phyloP scores from a whole-genome alignment of 2,329 filamentous ascomycete genomes.

The Cytospora mali region DNA sequence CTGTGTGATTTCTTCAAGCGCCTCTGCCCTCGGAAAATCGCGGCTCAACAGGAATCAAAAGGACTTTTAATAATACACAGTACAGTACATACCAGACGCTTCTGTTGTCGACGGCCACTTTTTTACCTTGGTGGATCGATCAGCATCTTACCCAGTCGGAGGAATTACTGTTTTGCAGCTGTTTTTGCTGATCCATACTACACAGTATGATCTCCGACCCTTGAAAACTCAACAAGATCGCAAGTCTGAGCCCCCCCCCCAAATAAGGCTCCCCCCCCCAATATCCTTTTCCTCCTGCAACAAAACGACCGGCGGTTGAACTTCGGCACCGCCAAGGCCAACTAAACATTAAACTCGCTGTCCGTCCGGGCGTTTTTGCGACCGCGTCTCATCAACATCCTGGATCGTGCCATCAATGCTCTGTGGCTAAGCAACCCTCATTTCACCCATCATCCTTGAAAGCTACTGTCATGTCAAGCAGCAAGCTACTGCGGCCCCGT shows the following conservation, averaged over 20 bases:
- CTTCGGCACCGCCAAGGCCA: slow-evolving; percentile 14
- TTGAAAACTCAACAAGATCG: slow-evolving; percentile 7
- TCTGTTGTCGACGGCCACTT: background rate
- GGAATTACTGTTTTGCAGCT: slow-evolving; percentile 15
- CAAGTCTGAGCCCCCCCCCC: slow-evolving; percentile 1
- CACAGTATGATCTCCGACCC: slow-evolving; percentile 7
- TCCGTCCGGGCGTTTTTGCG: background rate
- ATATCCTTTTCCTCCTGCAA: too few relatives aligned
- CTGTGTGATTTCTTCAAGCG: background rate
- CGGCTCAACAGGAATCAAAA: background rate
- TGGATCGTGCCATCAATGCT: slow-evolving; percentile 1
- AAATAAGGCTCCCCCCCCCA: too few relatives aligned
- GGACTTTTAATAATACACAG: too few relatives aligned
- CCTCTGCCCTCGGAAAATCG: too few relatives aligned
- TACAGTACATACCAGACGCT: too few relatives aligned
- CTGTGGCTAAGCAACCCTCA: background rate
- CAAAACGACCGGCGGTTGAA: background rate
- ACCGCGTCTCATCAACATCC: slow-evolving; percentile 2
- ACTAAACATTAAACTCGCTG: slow-evolving; percentile 1
- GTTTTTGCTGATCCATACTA: slow-evolving; percentile 11
- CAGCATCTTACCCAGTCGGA: slow-evolving; percentile 4
- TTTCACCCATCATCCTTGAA: slow-evolving; percentile 1
- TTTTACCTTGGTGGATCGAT: background rate
- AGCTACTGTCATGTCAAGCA: slow-evolving; percentile 12
- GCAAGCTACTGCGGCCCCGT: slow-evolving; percentile 12